A percentile compares a stretch with the other conserved stretches of the same genome.
These are phyloP conservation scores for Thymus mandschuricus DNA, from an alignment of 257 asterid species.

Conservation along the genomic window DNA sequence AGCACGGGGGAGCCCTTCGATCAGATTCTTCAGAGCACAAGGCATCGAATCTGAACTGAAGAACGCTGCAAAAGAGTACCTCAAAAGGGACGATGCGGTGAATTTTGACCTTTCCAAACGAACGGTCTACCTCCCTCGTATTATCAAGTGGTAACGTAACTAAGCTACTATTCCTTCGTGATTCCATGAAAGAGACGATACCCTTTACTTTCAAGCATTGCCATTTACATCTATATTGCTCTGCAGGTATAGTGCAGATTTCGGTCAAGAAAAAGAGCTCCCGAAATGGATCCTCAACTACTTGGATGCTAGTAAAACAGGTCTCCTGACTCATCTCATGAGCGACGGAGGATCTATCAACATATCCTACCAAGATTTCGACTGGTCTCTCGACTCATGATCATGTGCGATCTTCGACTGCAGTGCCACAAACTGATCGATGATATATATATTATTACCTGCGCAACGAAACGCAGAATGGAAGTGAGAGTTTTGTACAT, in stretches of 20 bases:
- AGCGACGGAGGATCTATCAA: constrained; percentile 73
- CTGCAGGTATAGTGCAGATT: constrained; percentile 88
- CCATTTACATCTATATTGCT: too few species aligned
- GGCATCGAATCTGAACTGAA: constrained; percentile 70
- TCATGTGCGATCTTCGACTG: neutral
- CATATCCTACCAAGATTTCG: constrained; percentile 60
- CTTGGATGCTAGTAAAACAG: constrained; percentile 86
- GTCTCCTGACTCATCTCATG: constrained; percentile 76
- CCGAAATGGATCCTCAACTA: constrained; percentile 68
- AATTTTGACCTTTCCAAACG: constrained; percentile 85
- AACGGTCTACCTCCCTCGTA: constrained; percentile 63
- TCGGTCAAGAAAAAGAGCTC: constrained; percentile 77
- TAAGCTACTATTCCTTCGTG: neutral
- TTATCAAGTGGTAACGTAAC: constrained; percentile 58
- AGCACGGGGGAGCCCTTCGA: constrained; percentile 82
- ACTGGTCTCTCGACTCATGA: constrained; percentile 81
- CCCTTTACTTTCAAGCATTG: neutral
- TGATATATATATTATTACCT: neutral
- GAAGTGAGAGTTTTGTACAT: constrained; percentile 2
- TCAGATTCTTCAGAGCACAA: constrained; percentile 63
- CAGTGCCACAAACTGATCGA: neutral
- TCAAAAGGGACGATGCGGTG: constrained; percentile 77
- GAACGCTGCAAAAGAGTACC: constrained; percentile 72
- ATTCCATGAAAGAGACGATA: neutral
- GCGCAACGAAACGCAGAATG: too few species aligned